Conservation (phyloP, 2,329 filamentous ascomycete species). For the Colletotrichum liaoningense region DNA sequence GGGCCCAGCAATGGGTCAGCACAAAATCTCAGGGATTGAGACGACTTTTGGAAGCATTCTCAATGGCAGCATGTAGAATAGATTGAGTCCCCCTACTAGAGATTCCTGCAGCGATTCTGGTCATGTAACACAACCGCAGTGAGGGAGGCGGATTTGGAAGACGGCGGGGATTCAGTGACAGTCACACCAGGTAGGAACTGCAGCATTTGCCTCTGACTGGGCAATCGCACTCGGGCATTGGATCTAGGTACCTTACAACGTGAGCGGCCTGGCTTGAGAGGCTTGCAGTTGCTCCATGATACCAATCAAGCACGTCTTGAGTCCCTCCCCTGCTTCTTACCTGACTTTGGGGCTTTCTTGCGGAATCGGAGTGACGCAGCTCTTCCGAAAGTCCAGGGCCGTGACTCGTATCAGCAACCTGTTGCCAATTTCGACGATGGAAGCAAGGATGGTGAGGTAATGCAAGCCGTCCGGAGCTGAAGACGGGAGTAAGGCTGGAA, state of each 20-base stretch:
- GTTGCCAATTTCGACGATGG: not conserved
- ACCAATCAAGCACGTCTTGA: not conserved
- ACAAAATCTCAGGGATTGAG: not conserved
- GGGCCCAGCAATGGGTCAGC: not conserved
- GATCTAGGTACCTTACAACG: no score
- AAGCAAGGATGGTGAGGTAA: conserved; percentile 12
- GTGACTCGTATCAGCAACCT: conserved; percentile 3
- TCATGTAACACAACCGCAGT: not conserved
- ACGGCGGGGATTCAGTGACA: no score
- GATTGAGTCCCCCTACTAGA: not conserved
- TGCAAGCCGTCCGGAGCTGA: not conserved
- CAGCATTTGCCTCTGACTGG: no score
- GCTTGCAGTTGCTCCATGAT: not conserved
- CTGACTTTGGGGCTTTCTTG: not conserved
- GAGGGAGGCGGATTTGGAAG: no score
- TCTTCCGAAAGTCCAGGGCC: not conserved
- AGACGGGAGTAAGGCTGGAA: not conserved
- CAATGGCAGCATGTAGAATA: not conserved
- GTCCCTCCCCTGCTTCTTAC: not conserved
- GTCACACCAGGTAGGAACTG: no score
- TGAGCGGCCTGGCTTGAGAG: not conserved
- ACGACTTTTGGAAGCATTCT: not conserved
- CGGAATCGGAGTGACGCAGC: conserved; percentile 13
- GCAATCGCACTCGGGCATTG: no score
- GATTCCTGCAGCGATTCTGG: not conserved